Evolutionary conservation across 305 asterid species (phyloP).

Genomic region (Fraxinus platypoda): DNA sequence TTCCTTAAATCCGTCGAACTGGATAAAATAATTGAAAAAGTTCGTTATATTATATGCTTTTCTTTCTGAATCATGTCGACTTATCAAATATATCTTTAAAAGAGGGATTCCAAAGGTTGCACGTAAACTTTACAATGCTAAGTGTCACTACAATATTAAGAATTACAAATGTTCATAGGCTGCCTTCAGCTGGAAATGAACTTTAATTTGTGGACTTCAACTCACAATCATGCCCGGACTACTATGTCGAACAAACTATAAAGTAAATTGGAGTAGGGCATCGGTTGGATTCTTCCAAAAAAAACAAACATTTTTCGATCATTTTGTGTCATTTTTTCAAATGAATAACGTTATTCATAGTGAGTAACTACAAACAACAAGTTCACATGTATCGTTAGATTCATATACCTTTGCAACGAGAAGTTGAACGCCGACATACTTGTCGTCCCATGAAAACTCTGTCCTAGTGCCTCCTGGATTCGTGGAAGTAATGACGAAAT

Average conservation of each 20-base stretch:
- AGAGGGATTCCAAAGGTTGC: background rate
- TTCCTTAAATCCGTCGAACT: background rate
- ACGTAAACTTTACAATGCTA: background rate
- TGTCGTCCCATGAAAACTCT: constrained; percentile 76
- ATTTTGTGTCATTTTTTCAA: background rate
- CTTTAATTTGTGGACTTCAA: background rate
- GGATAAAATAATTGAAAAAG: no score
- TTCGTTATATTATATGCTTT: no score
- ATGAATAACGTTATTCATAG: no score
- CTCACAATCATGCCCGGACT: background rate
- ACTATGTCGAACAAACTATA: no score
- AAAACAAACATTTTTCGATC: background rate
- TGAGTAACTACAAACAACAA: background rate
- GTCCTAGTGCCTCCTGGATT: constrained; percentile 43
- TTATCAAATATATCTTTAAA: background rate
- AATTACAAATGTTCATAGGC: background rate
- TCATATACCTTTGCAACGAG: constrained; percentile 54
- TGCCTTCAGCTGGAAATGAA: background rate
- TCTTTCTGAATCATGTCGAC: background rate
- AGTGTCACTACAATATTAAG: background rate
- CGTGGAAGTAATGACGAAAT: constrained; percentile 21
- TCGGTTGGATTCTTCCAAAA: background rate
- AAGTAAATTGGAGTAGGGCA: background rate
- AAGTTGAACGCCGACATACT: constrained; percentile 56
- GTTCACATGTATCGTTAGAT: background rate